These are phyloP conservation scores for Penicillium aurantiogriseum DNA, from an alignment of 2,329 filamentous ascomycete genomes.

Conservation along the genomic window DNA sequence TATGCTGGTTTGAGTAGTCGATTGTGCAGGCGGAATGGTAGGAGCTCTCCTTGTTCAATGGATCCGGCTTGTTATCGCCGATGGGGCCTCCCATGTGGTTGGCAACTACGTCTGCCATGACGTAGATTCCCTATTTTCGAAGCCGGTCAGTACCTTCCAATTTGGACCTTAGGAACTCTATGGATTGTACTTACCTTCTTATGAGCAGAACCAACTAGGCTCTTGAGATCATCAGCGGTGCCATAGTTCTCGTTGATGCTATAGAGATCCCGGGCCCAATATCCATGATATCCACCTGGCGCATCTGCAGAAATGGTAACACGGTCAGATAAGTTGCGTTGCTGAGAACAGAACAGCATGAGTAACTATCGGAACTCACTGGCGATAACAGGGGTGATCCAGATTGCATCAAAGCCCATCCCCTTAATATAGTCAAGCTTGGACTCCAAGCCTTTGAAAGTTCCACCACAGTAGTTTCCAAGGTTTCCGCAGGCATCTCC, in stretches of 20 bases:
- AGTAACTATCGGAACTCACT: background rate
- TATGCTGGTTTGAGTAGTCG: background rate
- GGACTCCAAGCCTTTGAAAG: background rate
- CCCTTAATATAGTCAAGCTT: background rate
- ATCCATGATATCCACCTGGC: background rate
- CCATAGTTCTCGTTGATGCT: background rate
- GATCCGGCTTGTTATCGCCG: background rate
- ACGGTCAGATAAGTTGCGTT: background rate
- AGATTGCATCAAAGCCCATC: background rate
- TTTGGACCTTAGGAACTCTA: background rate
- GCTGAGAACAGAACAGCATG: background rate
- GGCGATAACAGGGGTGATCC: background rate
- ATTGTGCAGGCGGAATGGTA: background rate
- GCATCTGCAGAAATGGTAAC: background rate
- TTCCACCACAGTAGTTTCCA: background rate
- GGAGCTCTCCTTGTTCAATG: background rate
- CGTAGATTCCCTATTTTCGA: background rate
- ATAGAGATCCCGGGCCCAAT: background rate
- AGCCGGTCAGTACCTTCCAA: background rate
- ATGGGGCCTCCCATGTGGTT: background rate
- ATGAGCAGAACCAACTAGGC: background rate
- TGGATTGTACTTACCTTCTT: background rate
- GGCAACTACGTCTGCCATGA: background rate
- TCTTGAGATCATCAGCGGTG: background rate
- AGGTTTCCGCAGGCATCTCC: background rate